Base-by-base conservation (phyloP, 495 filamentous ascomycete species). In the Bacidia rubella region DNA sequence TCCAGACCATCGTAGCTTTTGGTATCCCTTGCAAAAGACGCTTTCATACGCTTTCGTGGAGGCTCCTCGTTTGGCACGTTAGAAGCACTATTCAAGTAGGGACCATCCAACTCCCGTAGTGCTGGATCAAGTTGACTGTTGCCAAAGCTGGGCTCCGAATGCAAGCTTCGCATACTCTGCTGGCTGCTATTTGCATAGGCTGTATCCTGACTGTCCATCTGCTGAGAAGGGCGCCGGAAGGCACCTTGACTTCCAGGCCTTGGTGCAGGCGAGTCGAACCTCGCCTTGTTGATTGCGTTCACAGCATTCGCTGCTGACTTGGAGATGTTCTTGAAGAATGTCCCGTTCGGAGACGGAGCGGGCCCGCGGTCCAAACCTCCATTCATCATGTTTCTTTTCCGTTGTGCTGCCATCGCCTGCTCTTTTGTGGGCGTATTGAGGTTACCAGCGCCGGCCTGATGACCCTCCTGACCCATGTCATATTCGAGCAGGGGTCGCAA, bases 351-450 rank as follows among this genome's bases (percentile, higher is more conserved):
- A 12, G 79, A 74, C 51, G 83, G 72, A 29, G 79, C 81, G 57
- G 79, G 77, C 19, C 69, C 65, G 39, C 86, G 80, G 44, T 70
- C 81, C 26, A 93, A 82, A 40, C 75, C 76, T 20, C 80, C 80
- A 58, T 85, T 93, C 61, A 96, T 86, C 72, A 88, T 77, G 15
- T 59, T 62, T 52, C 90, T 78, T 63, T 98, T 97, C 53, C 92
- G 74, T 64, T 95, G 88, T 12, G 93, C 93, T 24, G 92, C 93
- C 92, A 96, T 94, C 49, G 92, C 92, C 67, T 98, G 92, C 68
- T 98, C 92, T 65, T 98, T 98, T n/a, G 92, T 98, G 0, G 92
- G 92, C 2, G 92, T 98, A 52, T 94, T 81, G 47, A 89, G 74
- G 27, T 72, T 68, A 54, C 77, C 75, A 46, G 82, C 70, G 29